These are phyloP conservation scores for button mushroom (Agaricus bisporus) DNA, from an alignment of 768 basidiomycete species.

Conservation along the genomic window DNA sequence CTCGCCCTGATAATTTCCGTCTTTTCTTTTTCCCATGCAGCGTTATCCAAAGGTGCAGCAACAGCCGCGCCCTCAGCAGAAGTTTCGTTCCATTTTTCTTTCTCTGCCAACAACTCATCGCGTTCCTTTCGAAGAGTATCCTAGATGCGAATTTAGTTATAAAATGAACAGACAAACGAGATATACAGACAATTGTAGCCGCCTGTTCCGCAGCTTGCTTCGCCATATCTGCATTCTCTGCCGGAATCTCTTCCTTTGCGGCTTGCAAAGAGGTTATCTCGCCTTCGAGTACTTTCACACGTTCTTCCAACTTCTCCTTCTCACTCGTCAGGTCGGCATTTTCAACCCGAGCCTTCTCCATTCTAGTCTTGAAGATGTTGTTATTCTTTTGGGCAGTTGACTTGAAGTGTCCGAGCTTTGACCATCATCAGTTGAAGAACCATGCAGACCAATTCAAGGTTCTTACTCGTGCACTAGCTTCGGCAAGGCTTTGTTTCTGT, in stretches of 20 bases:
- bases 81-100: conserved; percentile 35
- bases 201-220: conserved; percentile 26
- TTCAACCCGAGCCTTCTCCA: conserved; percentile 29
- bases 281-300: conserved; percentile 30
- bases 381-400: conserved; percentile 23
- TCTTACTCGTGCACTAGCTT: conserved; percentile 16
- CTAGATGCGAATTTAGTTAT: conserved; percentile 25
- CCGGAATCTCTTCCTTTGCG: conserved; percentile 17
- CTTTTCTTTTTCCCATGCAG: conserved; percentile 55
- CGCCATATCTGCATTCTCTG: conserved; percentile 18
- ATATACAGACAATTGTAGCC: conserved; percentile 29
- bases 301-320: conserved; percentile 31
- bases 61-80: conserved; percentile 21
- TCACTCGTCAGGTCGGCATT: conserved; percentile 30
- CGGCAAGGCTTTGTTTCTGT: neutral
- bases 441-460: too few relatives aligned
- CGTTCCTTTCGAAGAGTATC: conserved; percentile 49
- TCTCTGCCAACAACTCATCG: conserved; percentile 58
- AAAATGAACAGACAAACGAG: neutral
- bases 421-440: neutral
- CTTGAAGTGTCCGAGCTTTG: conserved; percentile 35
- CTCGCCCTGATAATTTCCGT: conserved; percentile 48
- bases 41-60: conserved; percentile 16
- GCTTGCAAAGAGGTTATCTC: conserved; percentile 27
- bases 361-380: conserved; percentile 22